Conservation (phyloP, 352 stramenopile genomes). For the Phytopythium boreale region DNA sequence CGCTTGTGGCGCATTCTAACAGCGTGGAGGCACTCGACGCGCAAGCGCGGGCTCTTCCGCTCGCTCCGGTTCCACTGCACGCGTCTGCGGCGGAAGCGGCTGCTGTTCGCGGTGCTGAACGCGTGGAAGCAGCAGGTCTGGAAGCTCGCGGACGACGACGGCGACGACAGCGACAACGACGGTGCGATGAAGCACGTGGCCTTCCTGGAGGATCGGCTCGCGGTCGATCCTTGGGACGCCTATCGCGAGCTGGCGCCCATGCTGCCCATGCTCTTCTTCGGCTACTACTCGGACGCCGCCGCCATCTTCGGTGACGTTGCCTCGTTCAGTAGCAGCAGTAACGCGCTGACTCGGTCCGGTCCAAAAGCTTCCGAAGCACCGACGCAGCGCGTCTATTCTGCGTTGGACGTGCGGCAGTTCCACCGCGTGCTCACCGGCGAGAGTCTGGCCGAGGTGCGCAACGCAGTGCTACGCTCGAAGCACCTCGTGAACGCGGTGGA, state of each 20-base stretch:
- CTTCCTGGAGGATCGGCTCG: constrained; percentile 54
- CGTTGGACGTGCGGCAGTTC: constrained; percentile 36
- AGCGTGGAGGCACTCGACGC: constrained; percentile 42
- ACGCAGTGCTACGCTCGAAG: constrained; percentile 36
- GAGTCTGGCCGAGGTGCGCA: constrained; percentile 55
- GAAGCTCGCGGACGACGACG: constrained; percentile 40
- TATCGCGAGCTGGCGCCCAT: constrained; percentile 54
- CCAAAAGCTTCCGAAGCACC: neutral
- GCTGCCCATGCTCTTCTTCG: constrained; percentile 64
- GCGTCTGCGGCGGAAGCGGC: constrained; percentile 25
- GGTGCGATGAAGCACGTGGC: neutral
- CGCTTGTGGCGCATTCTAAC: constrained; percentile 32
- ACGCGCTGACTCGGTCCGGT: neutral
- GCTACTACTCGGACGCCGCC: constrained; percentile 47
- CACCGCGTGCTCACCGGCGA: constrained; percentile 39
- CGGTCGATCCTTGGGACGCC: constrained; percentile 51
- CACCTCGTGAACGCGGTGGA: constrained; percentile 62
- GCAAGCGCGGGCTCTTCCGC: constrained; percentile 47
- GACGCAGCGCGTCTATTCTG: constrained; percentile 15
- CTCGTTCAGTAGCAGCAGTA: constrained; percentile 5
- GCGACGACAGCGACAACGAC: neutral
- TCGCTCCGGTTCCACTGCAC: constrained; percentile 45
- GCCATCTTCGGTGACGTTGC: constrained; percentile 47
- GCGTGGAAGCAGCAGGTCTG: constrained; percentile 65
- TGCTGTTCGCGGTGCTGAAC: constrained; percentile 49